Base-by-base conservation (phyloP, 1,284 basidiomycete species). In the Cerrena zonata region DNA sequence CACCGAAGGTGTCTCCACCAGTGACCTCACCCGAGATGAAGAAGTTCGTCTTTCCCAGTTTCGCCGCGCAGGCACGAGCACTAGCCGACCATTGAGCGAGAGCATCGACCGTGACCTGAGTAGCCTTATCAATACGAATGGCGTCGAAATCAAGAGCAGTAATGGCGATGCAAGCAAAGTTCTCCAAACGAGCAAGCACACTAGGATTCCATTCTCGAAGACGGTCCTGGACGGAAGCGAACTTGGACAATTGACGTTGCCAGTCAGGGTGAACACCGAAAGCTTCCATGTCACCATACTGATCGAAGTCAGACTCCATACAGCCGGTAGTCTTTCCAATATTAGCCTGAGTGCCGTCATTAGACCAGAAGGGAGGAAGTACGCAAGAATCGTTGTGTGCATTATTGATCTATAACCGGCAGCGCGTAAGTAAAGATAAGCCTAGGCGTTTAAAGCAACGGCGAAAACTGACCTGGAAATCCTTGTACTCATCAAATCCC, bases 261-360 rank as follows among this genome's bases (percentile, higher is more conserved):
- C 88, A 93, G 67, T 91, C 87, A n/a, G 86, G 86, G 62, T 89
- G 91, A 34, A 94, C 91, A 85, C 92, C 92, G 65, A 95, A 95
- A 54, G 92, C 92, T 67, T 94, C 92, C 79, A 91, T 89, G 70
- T 95, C 92, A 56, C 92, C 92, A 60, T 89, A 95, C 56, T 94
- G 91, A 68, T 95, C 92, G 60, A 94, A 94, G 56, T 93, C 89
- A 24, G 87, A 91, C 24, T 72, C 68, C 58, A 83, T 74, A 66
- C 92, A 95, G 22, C 91, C 91, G 37, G 77, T 73, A 24, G 73
- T 70, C 50, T 56, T 57, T 44, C 75, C 70, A 7, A 85, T 67
- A 41, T 78, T 68, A 56, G 89, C 73, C 42, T 81, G 71, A 0
- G 74, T 74, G 21, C 87, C 91, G 56, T 85, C 79, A 48, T 91